Percentiles rank a stretch among this genome's conserved stretches.
Evolutionary conservation across 306 rosid species (phyloP).

Genomic region (Pueraria montana): DNA sequence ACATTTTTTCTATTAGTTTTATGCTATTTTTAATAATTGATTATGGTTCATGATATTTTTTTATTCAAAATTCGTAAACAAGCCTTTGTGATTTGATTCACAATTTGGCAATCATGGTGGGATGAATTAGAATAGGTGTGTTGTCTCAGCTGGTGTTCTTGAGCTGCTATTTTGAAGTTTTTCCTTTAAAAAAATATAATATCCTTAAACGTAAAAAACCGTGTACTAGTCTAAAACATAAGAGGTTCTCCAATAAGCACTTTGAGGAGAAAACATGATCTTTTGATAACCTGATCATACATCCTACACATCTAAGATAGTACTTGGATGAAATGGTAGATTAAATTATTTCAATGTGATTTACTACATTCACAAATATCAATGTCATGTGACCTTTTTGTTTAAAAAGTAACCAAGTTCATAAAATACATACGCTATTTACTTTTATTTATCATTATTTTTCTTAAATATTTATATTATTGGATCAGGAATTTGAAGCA

Average conservation of each 20-base stretch:
- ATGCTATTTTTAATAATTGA: neutral
- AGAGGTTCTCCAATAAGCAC: slow-evolving; percentile 15
- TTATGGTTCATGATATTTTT: neutral
- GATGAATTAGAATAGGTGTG: neutral
- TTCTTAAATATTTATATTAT: slow-evolving; percentile 35
- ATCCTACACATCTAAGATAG: slow-evolving; percentile 18
- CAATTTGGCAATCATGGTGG: neutral
- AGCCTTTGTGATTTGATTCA: neutral
- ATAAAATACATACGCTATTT: slow-evolving; percentile 10
- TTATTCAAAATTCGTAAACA: neutral
- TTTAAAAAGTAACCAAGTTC: neutral
- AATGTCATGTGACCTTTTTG: slow-evolving; percentile 17
- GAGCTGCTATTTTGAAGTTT: neutral
- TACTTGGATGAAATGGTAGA: slow-evolving; percentile 21
- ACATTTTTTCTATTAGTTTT: neutral
- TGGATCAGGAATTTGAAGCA: slow-evolving; percentile 85
- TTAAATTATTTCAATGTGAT: slow-evolving; percentile 31
- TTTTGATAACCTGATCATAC: slow-evolving; percentile 21
- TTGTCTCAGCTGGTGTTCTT: slow-evolving; percentile 3
- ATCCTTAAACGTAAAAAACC: slow-evolving; percentile 2
- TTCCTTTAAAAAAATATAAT: neutral
- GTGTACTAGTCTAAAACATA: neutral
- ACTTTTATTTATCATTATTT: slow-evolving; percentile 28
- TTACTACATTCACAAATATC: neutral
- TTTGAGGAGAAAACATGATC: slow-evolving; percentile 4